Percentiles rank a stretch among this genome's conserved stretches.
Evolutionary conservation across 345 rosid genomes (phyloP).

Genomic region (Syzygium aromaticum): DNA sequence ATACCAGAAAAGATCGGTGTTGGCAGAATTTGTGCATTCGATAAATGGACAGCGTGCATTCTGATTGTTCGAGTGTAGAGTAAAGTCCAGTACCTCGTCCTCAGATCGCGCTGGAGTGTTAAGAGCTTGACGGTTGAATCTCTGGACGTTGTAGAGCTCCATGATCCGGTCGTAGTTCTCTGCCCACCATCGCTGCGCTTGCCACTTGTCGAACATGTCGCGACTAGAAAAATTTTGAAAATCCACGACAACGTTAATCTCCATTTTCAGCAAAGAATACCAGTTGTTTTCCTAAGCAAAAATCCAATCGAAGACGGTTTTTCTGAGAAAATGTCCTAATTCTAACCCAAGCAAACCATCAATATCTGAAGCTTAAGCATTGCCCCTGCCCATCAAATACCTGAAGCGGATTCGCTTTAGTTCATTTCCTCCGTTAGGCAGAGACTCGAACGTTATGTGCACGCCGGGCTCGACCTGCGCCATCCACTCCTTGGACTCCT

Average conservation of each 20-base stretch:
- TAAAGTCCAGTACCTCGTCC: constrained; percentile 51
- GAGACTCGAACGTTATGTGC: constrained; percentile 87
- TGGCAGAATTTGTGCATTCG: not conserved
- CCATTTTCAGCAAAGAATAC: not conserved
- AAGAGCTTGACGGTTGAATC: constrained; percentile 92
- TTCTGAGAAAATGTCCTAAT: not conserved
- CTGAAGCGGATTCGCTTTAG: constrained; percentile 93
- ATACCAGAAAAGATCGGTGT: too few species aligned
- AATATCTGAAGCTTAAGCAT: not conserved
- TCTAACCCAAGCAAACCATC: not conserved
- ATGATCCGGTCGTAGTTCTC: constrained; percentile 91
- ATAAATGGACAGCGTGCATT: not conserved
- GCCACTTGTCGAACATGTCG: constrained; percentile 94
- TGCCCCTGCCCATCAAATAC: constrained; percentile 3
- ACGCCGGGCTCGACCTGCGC: constrained; percentile 99
- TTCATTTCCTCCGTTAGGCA: constrained; percentile 90
- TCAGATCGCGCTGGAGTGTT: constrained; percentile 86
- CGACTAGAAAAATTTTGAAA: constrained; percentile 46
- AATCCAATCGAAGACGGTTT: not conserved
- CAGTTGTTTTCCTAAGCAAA: not conserved
- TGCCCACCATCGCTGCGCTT: constrained; percentile 99
- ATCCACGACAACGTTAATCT: constrained; percentile 6
- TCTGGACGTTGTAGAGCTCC: constrained; percentile 96
- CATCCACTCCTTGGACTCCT: constrained; percentile 96
- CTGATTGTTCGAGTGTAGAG: not conserved